Percentiles rank a stretch among this genome's conserved stretches.
phyloP scores from a whole-genome alignment of 2,329 filamentous ascomycete genomes.

The Colletotrichum coccodes region DNA sequence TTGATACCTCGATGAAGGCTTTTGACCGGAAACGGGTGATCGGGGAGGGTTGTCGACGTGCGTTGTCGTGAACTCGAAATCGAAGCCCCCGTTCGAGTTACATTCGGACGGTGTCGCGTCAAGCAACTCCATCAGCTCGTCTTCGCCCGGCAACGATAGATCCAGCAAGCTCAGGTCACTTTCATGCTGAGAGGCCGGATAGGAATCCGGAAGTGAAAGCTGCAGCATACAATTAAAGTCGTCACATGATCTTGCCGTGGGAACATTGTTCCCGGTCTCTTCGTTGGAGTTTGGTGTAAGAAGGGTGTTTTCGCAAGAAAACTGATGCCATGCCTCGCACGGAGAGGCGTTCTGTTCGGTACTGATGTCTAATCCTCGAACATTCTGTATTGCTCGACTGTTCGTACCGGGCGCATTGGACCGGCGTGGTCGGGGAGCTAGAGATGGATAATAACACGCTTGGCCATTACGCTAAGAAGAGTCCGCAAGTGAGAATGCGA shows the following conservation, averaged over 20 bases:
- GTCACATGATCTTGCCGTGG: neutral
- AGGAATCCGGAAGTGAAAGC: neutral
- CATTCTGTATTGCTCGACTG: neutral
- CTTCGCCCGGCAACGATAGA: constrained; percentile 16
- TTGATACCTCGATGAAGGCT: neutral
- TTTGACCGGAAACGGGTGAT: neutral
- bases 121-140: constrained; percentile 20
- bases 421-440: constrained; percentile 12
- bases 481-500: neutral
- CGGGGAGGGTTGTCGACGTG: neutral
- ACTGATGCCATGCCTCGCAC: constrained; percentile 9
- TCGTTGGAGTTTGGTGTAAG: constrained; percentile 14
- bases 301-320: neutral
- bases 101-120: constrained; percentile 20
- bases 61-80: neutral
- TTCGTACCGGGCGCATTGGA: neutral
- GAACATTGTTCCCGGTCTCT: neutral
- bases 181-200: neutral
- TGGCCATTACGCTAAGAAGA: constrained; percentile 16
- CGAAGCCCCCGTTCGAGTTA: neutral
- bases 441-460: constrained; percentile 20
- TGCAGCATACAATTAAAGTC: constrained; percentile 6
- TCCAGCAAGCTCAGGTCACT: neutral
- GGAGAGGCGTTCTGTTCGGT: neutral
- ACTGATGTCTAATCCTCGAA: neutral